Evolutionary conservation across 164 flowering plant species (phyloP), one percentile per base, ranked within the genome.

Genomic region (Protea cynaroides): DNA sequence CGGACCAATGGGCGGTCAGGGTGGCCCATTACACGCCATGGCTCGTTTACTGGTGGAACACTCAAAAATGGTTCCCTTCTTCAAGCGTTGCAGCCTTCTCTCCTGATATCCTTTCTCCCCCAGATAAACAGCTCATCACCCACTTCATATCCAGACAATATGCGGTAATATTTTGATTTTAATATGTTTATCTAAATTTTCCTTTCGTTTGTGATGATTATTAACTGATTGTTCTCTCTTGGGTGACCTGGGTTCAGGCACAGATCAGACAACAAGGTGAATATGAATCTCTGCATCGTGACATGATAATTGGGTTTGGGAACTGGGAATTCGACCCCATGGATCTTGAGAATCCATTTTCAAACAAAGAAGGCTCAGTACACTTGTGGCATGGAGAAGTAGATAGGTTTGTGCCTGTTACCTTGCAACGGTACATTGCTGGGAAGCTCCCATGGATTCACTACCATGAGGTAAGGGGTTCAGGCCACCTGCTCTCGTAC

Each of bases 341-440:
- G 73, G 76, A 77, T 13, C 25, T 81, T 9, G 43, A 58, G 0
- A 75, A 81, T 64, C 83, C 82, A 44, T 81, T 79, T 37, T 74
- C 82, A 12, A 21, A 75, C 56, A 68, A 71, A 23, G 78, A 71
- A 44, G 68, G 65, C 23, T 66, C 73, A 19, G 83, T 81, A 46
- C 71, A 77, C 69, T 12, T 84, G 1, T 84, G 86, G 84, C 80
- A 83, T 25, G 83, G 85, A 1, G 38, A 65, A 18, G 71, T 79
- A 46, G 84, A 83, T 62, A 65, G 67, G 63, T 4, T 82, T 0
- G 70, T 84, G 8, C 74, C 80, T 0, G 23, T 25, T 46, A 13
- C 14, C 7, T 46, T 78, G 23, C 80, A 74, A 36, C 73, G 77
- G 2, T 73, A 74, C 65, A 63, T 81, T 61, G 58, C 80, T 9